phyloP scores from a whole-genome alignment of 257 asterid species.

The Scutellaria barbata region DNA sequence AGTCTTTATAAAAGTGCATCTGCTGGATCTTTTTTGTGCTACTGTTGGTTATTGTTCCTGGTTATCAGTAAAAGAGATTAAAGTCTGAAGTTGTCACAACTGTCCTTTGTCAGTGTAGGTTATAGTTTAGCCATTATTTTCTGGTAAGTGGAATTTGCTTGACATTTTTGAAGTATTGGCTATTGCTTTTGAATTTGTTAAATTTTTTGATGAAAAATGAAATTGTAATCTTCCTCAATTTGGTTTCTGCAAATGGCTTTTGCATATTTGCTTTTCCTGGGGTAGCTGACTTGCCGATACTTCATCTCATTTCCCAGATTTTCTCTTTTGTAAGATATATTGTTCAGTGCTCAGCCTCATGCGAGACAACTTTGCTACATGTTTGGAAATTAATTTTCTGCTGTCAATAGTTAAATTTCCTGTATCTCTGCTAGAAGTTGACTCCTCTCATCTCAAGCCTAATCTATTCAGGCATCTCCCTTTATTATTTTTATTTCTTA shows the following conservation, averaged over 20 bases:
- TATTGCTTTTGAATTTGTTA: not conserved
- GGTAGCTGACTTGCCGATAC: slow-evolving; percentile 2
- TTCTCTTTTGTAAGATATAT: not conserved
- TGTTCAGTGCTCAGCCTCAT: not conserved
- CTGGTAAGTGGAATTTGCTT: not conserved
- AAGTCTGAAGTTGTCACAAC: slow-evolving; percentile 6
- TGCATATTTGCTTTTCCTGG: slow-evolving; percentile 9
- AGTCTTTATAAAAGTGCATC: not conserved
- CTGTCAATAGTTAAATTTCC: slow-evolving; percentile 7
- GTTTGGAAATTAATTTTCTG: not conserved
- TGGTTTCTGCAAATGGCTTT: not conserved
- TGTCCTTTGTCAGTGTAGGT: slow-evolving; percentile 11
- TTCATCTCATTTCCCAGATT: slow-evolving; percentile 6
- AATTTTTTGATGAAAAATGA: slow-evolving; percentile 14
- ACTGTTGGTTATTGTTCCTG: not conserved
- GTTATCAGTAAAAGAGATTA: not conserved
- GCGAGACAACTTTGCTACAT: slow-evolving; percentile 2
- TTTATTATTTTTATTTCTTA: not conserved
- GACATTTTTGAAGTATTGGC: not conserved
- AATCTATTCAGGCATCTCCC: not conserved
- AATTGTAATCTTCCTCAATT: not conserved
- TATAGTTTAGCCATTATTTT: slow-evolving; percentile 19
- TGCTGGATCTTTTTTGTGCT: not conserved
- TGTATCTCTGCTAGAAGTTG: slow-evolving; percentile 27
- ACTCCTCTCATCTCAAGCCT: slow-evolving; percentile 2